Evolutionary conservation across 2,329 filamentous ascomycete species (phyloP), one percentile per base, ranked within the genome.

Genomic region (Diplodia seriata): DNA sequence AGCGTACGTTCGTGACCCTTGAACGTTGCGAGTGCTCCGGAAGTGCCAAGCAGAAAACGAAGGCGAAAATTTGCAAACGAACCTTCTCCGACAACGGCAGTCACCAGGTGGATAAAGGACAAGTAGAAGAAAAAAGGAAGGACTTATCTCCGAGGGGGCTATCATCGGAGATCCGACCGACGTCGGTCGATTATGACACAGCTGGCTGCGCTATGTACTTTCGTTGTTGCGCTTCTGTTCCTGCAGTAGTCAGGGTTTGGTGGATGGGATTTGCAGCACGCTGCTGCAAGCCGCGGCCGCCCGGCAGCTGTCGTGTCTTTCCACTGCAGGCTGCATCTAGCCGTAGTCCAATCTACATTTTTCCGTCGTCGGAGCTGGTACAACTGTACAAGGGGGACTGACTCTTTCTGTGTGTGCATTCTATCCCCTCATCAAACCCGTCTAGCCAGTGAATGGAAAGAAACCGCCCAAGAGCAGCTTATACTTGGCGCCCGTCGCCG

Each of bases 381-480:
- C 33, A 11, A 36, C 33, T 36, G 33, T 38, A 38, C 36, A 38
- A 5, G 31, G 9, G 29, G 31, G n/a, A 38, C 29, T 36, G n/a
- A 11, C 7, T 38, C 12, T 4, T 20, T 33, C n/a, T 31, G 53
- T n/a, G 18, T 36, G 14, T 9, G 11, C 38, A n/a, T n/a, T 5
- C 55, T 15, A 12, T n/a, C 51, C 36, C 20, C 23, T 59, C 55
- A 29, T 59, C 38, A 59, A 56, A 56, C 54, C 7, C 18, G 54
- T 15, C 36, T 38, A 47, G 33, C 55, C 36, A 59, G 38, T 59
- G 7, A 31, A 7, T 43, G 15, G 51, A 33, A 11, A 18, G 15
- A 4, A 20, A 15, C 54, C n/a, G 40, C 3, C 40, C 15, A 47
- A 20, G 15, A 36, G n/a, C 54, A 14, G 31, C 33, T n/a, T 18